Base-by-base conservation (phyloP, 2,329 filamentous ascomycete genomes). In the Xylariaceae sp. region DNA sequence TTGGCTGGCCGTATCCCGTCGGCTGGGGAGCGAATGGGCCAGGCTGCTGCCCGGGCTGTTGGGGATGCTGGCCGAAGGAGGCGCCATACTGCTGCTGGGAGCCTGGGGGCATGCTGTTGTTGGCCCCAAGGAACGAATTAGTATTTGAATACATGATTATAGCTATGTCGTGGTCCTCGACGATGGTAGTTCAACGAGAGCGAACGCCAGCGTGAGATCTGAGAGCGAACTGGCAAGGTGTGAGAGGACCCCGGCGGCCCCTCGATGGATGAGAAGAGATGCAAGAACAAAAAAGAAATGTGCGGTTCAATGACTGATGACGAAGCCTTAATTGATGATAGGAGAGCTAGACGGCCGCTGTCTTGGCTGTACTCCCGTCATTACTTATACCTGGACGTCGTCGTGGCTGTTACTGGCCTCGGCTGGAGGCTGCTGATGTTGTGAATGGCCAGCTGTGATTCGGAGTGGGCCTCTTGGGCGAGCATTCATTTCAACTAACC, bases 141-240 rank as follows among this genome's bases (percentile, higher is more conserved):
- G 90, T 89, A 74, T 88, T 90, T 66, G 91, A 94, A 78, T 90
- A 97, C 93, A 97, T 97, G 76, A 51, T 64, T 65, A 15, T 56
- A 51, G 54, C 49, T 35, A 35, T 59, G 55, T 50, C 35, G 42
- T 6, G 42, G 15, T 60, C 58, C 57, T 58, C 51, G 57, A 66
- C 59, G 44, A 10, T 34, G 42, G 37, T 57, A 56, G 53, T 34
- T 50, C 34, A 44, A 51, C 52, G 45, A 52, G 56, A 18, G 44
- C 45, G 44, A 23, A 23, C 64, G 55, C 58, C 39, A 47, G 34
- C 30, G 52, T 37, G 59, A 35, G 35, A 35, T 34, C 10, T n/a
- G 23, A 30, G 7, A 18, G 30, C 15, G 23, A 4, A 7, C 11
- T 51, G 23, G 34, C 23, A 58, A 61, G 51, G 61, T 59, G 51